A percentile compares a stretch with the other conserved stretches of the same genome.
phyloP scores from a whole-genome alignment of 768 basidiomycete genomes.

The Omphalotus guepiniiformis region DNA sequence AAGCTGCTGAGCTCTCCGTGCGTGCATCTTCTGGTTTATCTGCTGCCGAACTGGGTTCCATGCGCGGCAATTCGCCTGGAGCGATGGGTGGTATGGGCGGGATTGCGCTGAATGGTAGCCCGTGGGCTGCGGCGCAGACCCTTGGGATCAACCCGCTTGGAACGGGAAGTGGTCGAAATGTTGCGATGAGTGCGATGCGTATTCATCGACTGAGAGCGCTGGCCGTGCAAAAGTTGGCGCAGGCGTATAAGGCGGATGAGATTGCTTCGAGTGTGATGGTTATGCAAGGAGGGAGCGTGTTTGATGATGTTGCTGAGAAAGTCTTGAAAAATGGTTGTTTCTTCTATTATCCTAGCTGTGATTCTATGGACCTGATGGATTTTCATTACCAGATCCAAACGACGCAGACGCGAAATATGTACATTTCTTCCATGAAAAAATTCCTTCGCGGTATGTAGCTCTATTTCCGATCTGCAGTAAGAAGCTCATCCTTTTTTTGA shows the following conservation, averaged over 20 bases:
- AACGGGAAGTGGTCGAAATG: constrained; percentile 49
- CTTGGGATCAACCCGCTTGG: constrained; percentile 60
- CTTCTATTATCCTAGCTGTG: not conserved
- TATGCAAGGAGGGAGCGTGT: constrained; percentile 91
- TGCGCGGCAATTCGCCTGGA: constrained; percentile 30
- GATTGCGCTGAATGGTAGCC: constrained; percentile 35
- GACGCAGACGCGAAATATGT: constrained; percentile 83
- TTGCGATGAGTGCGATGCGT: constrained; percentile 81
- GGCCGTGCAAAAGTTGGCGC: constrained; percentile 83
- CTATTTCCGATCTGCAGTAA: not conserved
- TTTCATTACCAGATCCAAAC: constrained; percentile 51
- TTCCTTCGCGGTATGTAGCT: constrained; percentile 81
- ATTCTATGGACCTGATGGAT: constrained; percentile 2
- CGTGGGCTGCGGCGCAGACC: constrained; percentile 62
- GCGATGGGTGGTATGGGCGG: constrained; percentile 21
- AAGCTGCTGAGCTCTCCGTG: constrained; percentile 84
- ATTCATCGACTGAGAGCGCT: constrained; percentile 75
- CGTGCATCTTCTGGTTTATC: constrained; percentile 84
- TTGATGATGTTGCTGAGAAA: constrained; percentile 88
- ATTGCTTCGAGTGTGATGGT: constrained; percentile 92
- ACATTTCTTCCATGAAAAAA: constrained; percentile 93
- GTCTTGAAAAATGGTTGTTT: constrained; percentile 66
- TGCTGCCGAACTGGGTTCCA: constrained; percentile 65
- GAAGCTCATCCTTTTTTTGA: constrained; percentile 15
- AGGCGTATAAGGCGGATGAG: constrained; percentile 84